These are phyloP conservation scores for Tulasnella sp. DNA, from an alignment of 768 basidiomycete species.

Conservation along the genomic window DNA sequence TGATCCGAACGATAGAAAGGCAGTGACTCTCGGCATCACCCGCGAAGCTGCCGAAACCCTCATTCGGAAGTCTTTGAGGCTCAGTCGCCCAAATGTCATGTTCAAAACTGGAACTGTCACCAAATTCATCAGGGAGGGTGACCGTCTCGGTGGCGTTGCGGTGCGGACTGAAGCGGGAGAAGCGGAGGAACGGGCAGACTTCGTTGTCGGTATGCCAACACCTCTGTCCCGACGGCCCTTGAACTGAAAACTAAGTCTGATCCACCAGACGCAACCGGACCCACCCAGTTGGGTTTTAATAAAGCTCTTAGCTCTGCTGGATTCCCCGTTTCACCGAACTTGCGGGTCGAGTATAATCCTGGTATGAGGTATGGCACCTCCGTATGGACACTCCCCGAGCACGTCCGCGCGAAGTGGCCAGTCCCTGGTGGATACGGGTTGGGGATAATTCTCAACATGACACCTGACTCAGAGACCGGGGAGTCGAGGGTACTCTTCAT, in stretches of 20 bases:
- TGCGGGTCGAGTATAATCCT: constrained; percentile 26
- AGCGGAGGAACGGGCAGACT: neutral
- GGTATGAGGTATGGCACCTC: constrained; percentile 4
- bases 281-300: constrained; percentile 1
- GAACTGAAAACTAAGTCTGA: neutral
- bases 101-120: constrained; percentile 23
- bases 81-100: neutral
- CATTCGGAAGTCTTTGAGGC: constrained; percentile 5
- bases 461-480: neutral
- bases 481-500: constrained; percentile 1
- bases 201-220: constrained; percentile 17
- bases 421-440: neutral
- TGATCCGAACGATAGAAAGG: too few relatives aligned
- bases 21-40: constrained; percentile 15
- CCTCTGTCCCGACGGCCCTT: neutral
- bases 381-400: constrained; percentile 14
- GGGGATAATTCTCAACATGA: neutral
- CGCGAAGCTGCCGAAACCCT: constrained; percentile 20
- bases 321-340: constrained; percentile 3
- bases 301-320: constrained; percentile 14
- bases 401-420: neutral
- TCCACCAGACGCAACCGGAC: constrained; percentile 30
- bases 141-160: neutral
- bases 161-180: constrained; percentile 2
- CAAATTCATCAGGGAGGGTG: neutral